Percentiles rank a stretch among this genome's conserved stretches.
Conservation (phyloP, 2,329 filamentous ascomycete genomes). For the Ophidiomyces ophidiicola region DNA sequence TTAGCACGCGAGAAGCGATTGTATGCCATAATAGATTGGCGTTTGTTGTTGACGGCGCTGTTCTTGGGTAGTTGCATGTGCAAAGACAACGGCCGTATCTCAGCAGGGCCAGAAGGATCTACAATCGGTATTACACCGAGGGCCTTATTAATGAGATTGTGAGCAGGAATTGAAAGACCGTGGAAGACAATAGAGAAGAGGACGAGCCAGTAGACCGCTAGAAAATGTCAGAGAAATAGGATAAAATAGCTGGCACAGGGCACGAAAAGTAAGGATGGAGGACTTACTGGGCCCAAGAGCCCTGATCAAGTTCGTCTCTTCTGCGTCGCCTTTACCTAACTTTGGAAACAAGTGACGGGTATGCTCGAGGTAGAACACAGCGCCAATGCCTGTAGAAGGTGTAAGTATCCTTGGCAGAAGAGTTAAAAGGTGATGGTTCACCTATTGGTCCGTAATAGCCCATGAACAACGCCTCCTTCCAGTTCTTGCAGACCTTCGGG, state of each 20-base stretch:
- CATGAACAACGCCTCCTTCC: constrained; percentile 50
- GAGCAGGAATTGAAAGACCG: constrained; percentile 28
- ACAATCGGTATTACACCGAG: constrained; percentile 23
- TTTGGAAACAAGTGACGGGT: constrained; percentile 34
- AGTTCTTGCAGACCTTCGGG: constrained; percentile 41
- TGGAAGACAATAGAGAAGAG: constrained; percentile 32
- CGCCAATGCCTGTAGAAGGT: constrained; percentile 28
- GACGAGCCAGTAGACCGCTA: constrained; percentile 38
- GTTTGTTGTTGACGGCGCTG: constrained; percentile 9
- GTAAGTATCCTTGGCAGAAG: neutral
- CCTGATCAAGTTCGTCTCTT: constrained; percentile 31
- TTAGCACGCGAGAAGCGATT: constrained; percentile 10
- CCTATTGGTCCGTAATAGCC: constrained; percentile 42
- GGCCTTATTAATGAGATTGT: constrained; percentile 25
- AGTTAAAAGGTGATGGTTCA: constrained; percentile 11
- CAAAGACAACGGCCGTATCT: constrained; percentile 17
- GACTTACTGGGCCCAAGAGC: constrained; percentile 30
- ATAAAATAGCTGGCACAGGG: neutral
- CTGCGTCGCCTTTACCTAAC: constrained; percentile 28
- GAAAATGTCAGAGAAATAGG: neutral
- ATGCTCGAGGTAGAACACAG: constrained; percentile 38
- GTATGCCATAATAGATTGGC: constrained; percentile 10
- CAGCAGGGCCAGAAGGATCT: constrained; percentile 23
- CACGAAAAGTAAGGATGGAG: neutral
- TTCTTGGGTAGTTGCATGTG: constrained; percentile 24